phyloP scores from a whole-genome alignment of 2,329 filamentous ascomycete genomes.

The Diaporthe velutina region DNA sequence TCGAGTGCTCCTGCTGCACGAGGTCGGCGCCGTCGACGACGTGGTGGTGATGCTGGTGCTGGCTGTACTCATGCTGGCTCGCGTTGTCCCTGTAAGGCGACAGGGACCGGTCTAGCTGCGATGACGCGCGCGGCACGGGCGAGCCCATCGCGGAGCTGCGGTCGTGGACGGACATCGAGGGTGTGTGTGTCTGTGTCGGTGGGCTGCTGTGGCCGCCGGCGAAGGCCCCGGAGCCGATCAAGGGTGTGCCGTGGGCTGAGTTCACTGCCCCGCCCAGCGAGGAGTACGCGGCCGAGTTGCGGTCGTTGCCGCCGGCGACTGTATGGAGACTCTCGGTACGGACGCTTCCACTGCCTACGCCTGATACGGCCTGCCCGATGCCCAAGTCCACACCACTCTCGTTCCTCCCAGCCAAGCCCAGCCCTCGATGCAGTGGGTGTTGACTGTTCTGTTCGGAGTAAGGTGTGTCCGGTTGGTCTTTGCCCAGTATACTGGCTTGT shows the following conservation, averaged over 20 bases:
- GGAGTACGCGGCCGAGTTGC: slow-evolving; percentile 28
- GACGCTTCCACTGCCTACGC: neutral
- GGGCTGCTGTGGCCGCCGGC: slow-evolving; percentile 39
- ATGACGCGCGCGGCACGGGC: slow-evolving; percentile 29
- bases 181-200: neutral
- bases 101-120: slow-evolving; percentile 44
- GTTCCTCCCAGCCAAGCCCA: slow-evolving; percentile 31
- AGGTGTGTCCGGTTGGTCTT: slow-evolving; percentile 56
- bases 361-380: slow-evolving; percentile 15
- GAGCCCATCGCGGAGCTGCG: slow-evolving; percentile 7
- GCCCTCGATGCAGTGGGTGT: slow-evolving; percentile 25
- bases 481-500: slow-evolving; percentile 48
- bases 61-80: slow-evolving; percentile 35
- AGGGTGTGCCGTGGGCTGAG: slow-evolving; percentile 40
- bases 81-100: slow-evolving; percentile 51
- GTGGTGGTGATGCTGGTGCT: slow-evolving; percentile 31
- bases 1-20: slow-evolving; percentile 27
- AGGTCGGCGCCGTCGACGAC: slow-evolving; percentile 19
- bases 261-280: slow-evolving; percentile 35
- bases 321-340: slow-evolving; percentile 10
- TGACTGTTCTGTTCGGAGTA: slow-evolving; percentile 57
- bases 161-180: slow-evolving; percentile 1
- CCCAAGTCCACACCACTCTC: slow-evolving; percentile 26
- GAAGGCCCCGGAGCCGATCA: neutral
- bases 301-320: neutral